phyloP scores from a whole-genome alignment of 345 rosid species.

The Acer negundo region DNA sequence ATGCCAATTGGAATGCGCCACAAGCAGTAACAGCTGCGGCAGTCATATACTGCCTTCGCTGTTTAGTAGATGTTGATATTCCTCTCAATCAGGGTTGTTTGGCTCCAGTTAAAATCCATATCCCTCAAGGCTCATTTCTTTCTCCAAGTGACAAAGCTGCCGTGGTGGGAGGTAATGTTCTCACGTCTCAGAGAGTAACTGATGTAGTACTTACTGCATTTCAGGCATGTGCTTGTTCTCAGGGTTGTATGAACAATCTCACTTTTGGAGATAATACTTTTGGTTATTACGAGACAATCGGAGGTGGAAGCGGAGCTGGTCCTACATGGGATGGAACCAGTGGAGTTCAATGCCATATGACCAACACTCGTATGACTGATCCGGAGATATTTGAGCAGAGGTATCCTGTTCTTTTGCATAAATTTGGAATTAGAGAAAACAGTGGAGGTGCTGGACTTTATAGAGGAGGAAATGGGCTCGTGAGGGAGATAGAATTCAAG shows the following conservation, averaged over 20 bases:
- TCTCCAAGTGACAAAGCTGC: slow-evolving; percentile 96
- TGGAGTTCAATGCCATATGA: slow-evolving; percentile 98
- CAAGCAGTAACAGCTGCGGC: slow-evolving; percentile 97
- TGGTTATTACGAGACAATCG: slow-evolving; percentile 94
- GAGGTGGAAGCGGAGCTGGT: slow-evolving; percentile 96
- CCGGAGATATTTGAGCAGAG: slow-evolving; percentile 97
- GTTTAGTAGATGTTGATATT: slow-evolving; percentile 83
- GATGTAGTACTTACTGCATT: slow-evolving; percentile 88
- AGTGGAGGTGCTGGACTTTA: slow-evolving; percentile 83
- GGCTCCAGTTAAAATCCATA: slow-evolving; percentile 77
- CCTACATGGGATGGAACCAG: slow-evolving; percentile 89
- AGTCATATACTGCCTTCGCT: slow-evolving; percentile 92
- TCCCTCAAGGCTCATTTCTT: slow-evolving; percentile 82
- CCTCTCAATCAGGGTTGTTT: slow-evolving; percentile 97
- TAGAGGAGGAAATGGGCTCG: slow-evolving; percentile 85
- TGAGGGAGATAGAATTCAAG: slow-evolving; percentile 90
- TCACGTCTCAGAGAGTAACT: slow-evolving; percentile 89
- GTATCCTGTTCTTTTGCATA: slow-evolving; percentile 84
- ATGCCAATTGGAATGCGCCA: slow-evolving; percentile 97
- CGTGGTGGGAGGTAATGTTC: slow-evolving; percentile 96
- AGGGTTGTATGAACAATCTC: slow-evolving; percentile 98
- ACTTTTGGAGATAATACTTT: slow-evolving; percentile 88
- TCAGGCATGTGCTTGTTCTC: slow-evolving; percentile 95
- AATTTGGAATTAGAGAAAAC: slow-evolving; percentile 74
- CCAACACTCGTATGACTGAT: slow-evolving; percentile 97